Conservation (phyloP, 2,329 filamentous ascomycete species). For the Drechslerella coelobrocha region DNA sequence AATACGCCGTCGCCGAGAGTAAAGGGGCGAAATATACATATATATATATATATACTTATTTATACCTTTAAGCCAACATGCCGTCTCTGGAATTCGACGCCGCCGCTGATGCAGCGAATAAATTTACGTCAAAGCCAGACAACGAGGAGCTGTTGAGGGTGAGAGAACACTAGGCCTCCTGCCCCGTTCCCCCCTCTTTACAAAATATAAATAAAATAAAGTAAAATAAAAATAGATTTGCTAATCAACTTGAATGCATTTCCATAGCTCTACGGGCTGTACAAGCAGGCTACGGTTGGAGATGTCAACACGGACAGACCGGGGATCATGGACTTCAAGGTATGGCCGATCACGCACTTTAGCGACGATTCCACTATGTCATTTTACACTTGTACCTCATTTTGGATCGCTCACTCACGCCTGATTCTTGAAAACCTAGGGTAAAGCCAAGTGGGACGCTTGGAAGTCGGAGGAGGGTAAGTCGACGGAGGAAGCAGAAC, state of each 20-base stretch:
- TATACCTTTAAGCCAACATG: slow-evolving; percentile 18
- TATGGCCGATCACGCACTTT: slow-evolving; percentile 7
- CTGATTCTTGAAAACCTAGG: no score
- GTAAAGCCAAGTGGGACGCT: slow-evolving; percentile 50
- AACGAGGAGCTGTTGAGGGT: slow-evolving; percentile 37
- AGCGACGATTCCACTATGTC: no score
- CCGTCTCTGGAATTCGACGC: slow-evolving; percentile 34
- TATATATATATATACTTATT: no score
- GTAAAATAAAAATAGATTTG: no score
- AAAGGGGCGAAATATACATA: no score
- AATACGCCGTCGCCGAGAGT: no score
- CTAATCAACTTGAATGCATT: neutral
- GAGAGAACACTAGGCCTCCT: neutral
- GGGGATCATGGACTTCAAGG: slow-evolving; percentile 46
- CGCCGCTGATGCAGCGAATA: slow-evolving; percentile 21
- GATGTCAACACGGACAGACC: slow-evolving; percentile 45
- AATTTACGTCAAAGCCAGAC: slow-evolving; percentile 31
- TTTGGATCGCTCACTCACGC: neutral
- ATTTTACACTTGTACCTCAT: neutral
- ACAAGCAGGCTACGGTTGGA: slow-evolving; percentile 50
- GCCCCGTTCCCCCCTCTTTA: neutral
- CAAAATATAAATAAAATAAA: no score
- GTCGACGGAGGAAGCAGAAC: slow-evolving; percentile 45
- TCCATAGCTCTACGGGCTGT: slow-evolving; percentile 50
- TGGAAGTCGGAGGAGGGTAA: slow-evolving; percentile 49